These are phyloP conservation scores for Dendrobium officinale DNA, from an alignment of 106 monocot species.

Conservation along the genomic window DNA sequence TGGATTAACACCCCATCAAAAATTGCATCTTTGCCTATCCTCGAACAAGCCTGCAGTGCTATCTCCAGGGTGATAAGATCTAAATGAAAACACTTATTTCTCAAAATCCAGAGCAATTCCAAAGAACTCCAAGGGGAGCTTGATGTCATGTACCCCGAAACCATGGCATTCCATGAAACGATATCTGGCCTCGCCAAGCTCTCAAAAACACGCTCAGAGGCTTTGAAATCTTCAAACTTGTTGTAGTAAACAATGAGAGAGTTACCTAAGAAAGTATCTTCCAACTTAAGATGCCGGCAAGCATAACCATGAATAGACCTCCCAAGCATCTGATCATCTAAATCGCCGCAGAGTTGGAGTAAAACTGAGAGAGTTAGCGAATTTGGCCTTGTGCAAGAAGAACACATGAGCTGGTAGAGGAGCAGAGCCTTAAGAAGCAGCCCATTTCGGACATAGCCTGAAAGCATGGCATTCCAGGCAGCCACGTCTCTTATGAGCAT, in stretches of 20 bases:
- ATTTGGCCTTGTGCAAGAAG: slow-evolving; percentile 20
- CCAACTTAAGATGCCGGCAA: slow-evolving; percentile 8
- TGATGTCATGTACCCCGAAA: slow-evolving; percentile 21
- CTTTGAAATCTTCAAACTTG: slow-evolving; percentile 11
- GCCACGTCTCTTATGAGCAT: slow-evolving; percentile 32
- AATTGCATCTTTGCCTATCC: slow-evolving; percentile 19
- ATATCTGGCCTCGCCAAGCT: slow-evolving; percentile 21
- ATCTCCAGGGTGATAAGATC: slow-evolving; percentile 30
- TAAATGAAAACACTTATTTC: slow-evolving; percentile 10
- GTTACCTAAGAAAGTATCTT: slow-evolving; percentile 35
- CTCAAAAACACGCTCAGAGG: slow-evolving; percentile 29
- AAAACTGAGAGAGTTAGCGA: slow-evolving; percentile 34
- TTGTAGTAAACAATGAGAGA: slow-evolving; percentile 51
- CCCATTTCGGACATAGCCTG: slow-evolving; percentile 20
- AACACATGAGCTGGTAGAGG: slow-evolving; percentile 22
- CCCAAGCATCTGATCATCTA: slow-evolving; percentile 16
- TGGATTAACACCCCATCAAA: slow-evolving; percentile 25
- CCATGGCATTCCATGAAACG: slow-evolving; percentile 56
- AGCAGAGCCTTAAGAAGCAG: not conserved
- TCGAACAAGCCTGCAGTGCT: slow-evolving; percentile 25
- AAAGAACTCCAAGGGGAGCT: slow-evolving; percentile 20
- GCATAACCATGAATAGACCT: slow-evolving; percentile 35
- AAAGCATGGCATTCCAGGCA: slow-evolving; percentile 51
- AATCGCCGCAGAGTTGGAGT: slow-evolving; percentile 17
- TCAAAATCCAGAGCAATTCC: slow-evolving; percentile 6